Percentiles rank a stretch among this genome's conserved stretches.
These are phyloP conservation scores for Trichophyton verrucosum DNA, from an alignment of 2,329 filamentous ascomycete species.

Conservation along the genomic window DNA sequence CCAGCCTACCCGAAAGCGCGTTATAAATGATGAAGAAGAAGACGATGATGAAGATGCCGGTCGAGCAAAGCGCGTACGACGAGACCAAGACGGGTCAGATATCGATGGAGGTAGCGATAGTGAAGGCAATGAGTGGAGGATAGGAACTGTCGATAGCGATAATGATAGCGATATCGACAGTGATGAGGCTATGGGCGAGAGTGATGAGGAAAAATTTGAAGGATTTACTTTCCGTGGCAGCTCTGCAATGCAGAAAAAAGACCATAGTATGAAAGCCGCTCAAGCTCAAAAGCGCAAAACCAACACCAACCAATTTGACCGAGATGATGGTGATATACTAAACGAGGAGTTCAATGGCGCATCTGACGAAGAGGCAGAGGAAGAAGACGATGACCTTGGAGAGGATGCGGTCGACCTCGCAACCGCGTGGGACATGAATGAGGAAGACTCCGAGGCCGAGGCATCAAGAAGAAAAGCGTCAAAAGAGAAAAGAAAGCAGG, in stretches of 20 bases:
- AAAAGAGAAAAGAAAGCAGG: conserved; percentile 16
- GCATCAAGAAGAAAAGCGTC: conserved; percentile 24
- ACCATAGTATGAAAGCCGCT: conserved; percentile 18
- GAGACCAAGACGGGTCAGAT: conserved; percentile 38
- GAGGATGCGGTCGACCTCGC: conserved; percentile 52
- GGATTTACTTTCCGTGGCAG: conserved; percentile 58
- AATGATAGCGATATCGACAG: conserved; percentile 59
- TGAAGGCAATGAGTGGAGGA: conserved; percentile 72
- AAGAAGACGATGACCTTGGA: conserved; percentile 51
- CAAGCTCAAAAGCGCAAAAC: conserved; percentile 16
- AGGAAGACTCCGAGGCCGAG: conserved; percentile 37
- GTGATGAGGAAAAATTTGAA: conserved; percentile 74
- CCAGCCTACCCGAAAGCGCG: conserved; percentile 25
- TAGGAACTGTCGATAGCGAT: conserved; percentile 57
- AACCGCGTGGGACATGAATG: conserved; percentile 47
- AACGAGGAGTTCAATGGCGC: conserved; percentile 37
- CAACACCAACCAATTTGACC: conserved; percentile 15
- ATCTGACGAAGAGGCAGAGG: conserved; percentile 31
- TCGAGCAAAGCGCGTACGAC: conserved; percentile 34
- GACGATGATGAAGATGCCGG: conserved; percentile 24
- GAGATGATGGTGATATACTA: conserved; percentile 35
- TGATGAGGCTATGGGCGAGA: conserved; percentile 76
- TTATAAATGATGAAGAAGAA: conserved; percentile 15
- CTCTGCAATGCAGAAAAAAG: conserved; percentile 28
- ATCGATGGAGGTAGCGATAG: conserved; percentile 69